Evolutionary conservation across 768 basidiomycete genomes (phyloP).

Genomic region (Trametes cubensis): DNA sequence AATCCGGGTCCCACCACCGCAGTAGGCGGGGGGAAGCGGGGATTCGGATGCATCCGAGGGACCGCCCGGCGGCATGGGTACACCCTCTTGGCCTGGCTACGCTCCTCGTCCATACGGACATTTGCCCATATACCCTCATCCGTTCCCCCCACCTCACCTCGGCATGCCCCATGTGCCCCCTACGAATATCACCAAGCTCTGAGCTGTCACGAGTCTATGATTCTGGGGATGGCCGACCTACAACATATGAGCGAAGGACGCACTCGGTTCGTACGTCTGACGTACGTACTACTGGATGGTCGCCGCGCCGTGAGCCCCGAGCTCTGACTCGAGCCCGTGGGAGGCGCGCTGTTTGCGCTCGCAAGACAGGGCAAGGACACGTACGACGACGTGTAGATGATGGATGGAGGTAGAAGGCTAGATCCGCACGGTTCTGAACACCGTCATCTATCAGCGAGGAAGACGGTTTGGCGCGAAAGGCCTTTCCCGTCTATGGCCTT

Average conservation of each 20-base stretch:
- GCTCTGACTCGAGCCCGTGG: neutral
- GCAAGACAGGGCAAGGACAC: neutral
- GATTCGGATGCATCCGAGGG: constrained; percentile 1
- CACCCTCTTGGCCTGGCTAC: constrained; percentile 21
- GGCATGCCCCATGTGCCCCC: constrained; percentile 15
- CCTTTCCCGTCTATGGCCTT: neutral
- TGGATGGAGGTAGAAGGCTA: neutral
- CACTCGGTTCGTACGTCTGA: neutral
- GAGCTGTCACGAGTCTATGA: constrained; percentile 1
- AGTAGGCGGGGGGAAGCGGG: neutral
- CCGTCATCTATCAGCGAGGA: constrained; percentile 9
- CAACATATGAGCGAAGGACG: neutral
- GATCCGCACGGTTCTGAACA: neutral
- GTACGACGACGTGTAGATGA: neutral
- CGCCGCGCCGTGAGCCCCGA: neutral
- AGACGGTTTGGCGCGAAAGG: neutral
- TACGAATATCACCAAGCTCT: constrained; percentile 23
- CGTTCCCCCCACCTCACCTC: constrained; percentile 7
- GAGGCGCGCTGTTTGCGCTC: neutral
- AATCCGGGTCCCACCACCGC: neutral
- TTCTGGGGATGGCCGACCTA: neutral
- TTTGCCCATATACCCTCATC: constrained; percentile 2
- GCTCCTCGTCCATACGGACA: constrained; percentile 19
- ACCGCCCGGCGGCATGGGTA: constrained; percentile 3
- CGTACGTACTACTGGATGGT: neutral